Conservation (phyloP, 2,329 filamentous ascomycete genomes). For the Rutstroemia sp. region DNA sequence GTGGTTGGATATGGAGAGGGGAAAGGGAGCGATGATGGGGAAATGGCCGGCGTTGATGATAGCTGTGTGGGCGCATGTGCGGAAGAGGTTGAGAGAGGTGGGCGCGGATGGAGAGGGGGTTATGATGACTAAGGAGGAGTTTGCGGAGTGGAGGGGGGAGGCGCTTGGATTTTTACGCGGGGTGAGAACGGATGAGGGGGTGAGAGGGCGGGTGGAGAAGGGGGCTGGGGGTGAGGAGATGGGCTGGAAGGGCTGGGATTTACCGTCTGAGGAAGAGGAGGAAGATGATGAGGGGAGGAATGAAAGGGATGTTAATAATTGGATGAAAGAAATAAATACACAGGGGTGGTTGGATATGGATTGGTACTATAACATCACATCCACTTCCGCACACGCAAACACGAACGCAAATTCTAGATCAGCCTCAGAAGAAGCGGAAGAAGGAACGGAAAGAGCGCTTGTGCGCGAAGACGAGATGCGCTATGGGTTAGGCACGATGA, state of each 20-base stretch:
- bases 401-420: too few relatives aligned
- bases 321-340: conserved; percentile 48
- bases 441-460: conserved; percentile 18
- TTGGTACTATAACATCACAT: conserved; percentile 51
- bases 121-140: conserved; percentile 33
- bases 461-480: conserved; percentile 15
- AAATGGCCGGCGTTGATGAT: conserved; percentile 50
- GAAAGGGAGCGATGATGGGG: conserved; percentile 33
- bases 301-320: conserved; percentile 51
- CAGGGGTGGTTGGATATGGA: conserved; percentile 42
- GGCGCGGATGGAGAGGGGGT: neutral
- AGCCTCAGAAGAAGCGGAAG: conserved; percentile 28
- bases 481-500: conserved; percentile 48
- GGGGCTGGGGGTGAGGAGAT: conserved; percentile 27
- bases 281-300: conserved; percentile 43
- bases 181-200: conserved; percentile 35
- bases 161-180: conserved; percentile 38
- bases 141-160: conserved; percentile 39
- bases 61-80: conserved; percentile 53
- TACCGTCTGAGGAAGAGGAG: conserved; percentile 33
- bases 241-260: conserved; percentile 46
- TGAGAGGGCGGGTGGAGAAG: conserved; percentile 39
- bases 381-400: too few relatives aligned
- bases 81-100: conserved; percentile 38
- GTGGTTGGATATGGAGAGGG: conserved; percentile 21